These are phyloP conservation scores for Hortiboletus rubellus DNA, from an alignment of 1,284 basidiomycete genomes.

Conservation along the genomic window DNA sequence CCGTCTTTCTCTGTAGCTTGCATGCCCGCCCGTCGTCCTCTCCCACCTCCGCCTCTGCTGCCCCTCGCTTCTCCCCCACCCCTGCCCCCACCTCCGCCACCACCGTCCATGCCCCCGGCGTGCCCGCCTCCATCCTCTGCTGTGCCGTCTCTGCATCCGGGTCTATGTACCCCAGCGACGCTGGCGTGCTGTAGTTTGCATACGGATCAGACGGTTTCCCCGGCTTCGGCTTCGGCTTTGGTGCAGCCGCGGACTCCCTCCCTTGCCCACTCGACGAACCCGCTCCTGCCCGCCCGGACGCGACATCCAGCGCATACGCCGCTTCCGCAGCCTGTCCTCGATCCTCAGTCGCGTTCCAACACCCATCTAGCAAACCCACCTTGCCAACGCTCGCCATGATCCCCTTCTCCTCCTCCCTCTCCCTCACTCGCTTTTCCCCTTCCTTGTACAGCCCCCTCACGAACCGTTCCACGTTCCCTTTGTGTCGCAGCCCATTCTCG, in stretches of 20 bases:
- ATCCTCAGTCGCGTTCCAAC: not conserved
- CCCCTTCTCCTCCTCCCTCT: constrained; percentile 80
- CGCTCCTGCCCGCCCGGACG: constrained; percentile 60
- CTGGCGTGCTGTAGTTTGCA: constrained; percentile 85
- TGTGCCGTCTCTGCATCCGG: constrained; percentile 70
- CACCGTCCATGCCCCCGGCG: constrained; percentile 85
- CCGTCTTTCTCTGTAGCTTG: constrained; percentile 65
- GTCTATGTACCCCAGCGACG: constrained; percentile 76
- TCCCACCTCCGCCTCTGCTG: constrained; percentile 49
- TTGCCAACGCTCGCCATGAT: constrained; percentile 87
- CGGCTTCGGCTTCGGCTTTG: constrained; percentile 40
- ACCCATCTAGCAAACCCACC: constrained; percentile 40
- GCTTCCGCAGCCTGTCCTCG: constrained; percentile 63
- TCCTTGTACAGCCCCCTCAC: constrained; percentile 91
- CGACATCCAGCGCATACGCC: constrained; percentile 72
- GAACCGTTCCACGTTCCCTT: constrained; percentile 91
- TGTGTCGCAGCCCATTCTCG: constrained; percentile 91
- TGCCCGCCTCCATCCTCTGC: constrained; percentile 61
- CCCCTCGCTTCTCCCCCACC: not conserved
- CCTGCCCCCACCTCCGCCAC: constrained; percentile 25
- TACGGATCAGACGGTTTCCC: constrained; percentile 67
- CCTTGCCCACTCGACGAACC: constrained; percentile 6
- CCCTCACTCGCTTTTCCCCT: constrained; percentile 87
- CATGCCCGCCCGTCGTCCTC: constrained; percentile 54
- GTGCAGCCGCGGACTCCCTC: constrained; percentile 36